Base-by-base conservation (phyloP, 2,329 filamentous ascomycete genomes). In the Clarireedia paspali region DNA sequence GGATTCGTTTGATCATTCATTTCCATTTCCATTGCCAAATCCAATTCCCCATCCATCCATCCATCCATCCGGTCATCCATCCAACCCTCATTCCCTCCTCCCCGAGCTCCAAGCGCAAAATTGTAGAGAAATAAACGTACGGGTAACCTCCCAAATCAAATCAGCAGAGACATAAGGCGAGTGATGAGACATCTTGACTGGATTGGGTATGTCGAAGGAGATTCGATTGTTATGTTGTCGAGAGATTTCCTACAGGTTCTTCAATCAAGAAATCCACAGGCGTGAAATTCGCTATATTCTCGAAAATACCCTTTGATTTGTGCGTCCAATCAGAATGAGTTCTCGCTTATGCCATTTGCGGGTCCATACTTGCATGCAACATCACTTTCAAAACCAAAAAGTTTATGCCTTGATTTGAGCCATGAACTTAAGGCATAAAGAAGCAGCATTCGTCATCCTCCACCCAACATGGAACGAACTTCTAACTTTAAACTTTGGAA, bases 91-190 rank as follows among this genome's bases (percentile, higher is more conserved):
- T 10, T 26, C 42, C 5, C 23, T 23, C 17, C 17, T 20, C 23
- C 15, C 26, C 15, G 12, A 24, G 7, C 45, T 38, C 55, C 47
- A 45, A 53, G 50, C 44, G 50, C 17, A 15, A 26, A 50, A 50
- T 15, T 46, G 39, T 26, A 60, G 50, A 17, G 20, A 20, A 20
- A 59, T n/a, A 60, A 63, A 91, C 91, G 76, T 85, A 96, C 91
- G 89, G 82, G 87, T 85, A 75, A 95, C 79, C 83, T 92, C 87
- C 92, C 92, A 97, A 81, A 96, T 79, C 70, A 96, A 82, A 78
- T 96, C 91, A 72, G 85, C 77, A 74, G 91, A 95, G 72, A 95
- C 81, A 80, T 91, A 89, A 70, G 84, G 75, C 68, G 82, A 78
- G 74, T 76, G 79, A 70, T 78, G 83, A 70, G 67, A 64, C 68